Evolutionary conservation across 2,329 filamentous ascomycete species (phyloP), one percentile per base, ranked within the genome.

Genomic region (Pseudocercospora vitis): DNA sequence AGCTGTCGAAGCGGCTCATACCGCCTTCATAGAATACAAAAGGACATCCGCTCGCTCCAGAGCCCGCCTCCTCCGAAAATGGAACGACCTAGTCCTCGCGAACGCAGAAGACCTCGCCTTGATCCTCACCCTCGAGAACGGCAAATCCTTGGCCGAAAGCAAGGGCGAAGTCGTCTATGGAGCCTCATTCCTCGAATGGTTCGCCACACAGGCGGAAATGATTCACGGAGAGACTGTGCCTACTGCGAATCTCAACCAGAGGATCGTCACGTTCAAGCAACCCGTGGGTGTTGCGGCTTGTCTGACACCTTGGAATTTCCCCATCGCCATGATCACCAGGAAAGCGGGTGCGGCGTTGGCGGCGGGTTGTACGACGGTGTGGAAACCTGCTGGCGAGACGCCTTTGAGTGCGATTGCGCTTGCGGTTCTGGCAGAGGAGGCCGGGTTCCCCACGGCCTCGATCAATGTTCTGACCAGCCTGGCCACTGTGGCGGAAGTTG

Each of bases 291-390:
- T 69, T 2, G 56, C 51, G 5, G 63, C 55, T 12, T 52, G 60
- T 55, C 52, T 69, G 12, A 57, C 61, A 2, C 67, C 68, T 1
- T 69, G 67, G 66, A 69, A 69, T 47, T 66, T 67, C 24, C 65
- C 66, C 2, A 49, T 57, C 8, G 68, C 68, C 5, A 70, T 77
- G 75, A 73, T 76, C 3, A 63, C 64, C 4, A 49, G 69, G 5
- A 71, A 71, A 42, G 46, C 61, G 21, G 69, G 56, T 1, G 60
- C 68, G 4, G 68, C 70, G 1, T 47, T 71, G 7, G 70, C 68
- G 28, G 69, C 69, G 3, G 70, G 69, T 3, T 70, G 68, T 47
- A 63, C 70, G 1, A 60, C 62, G 1, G 60, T 71, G 4, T 51
- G 61, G 44, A 71, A 71, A 55, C 61, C 68, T 0, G 58, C 66